Evolutionary conservation across 2,329 filamentous ascomycete genomes (phyloP), one percentile per base, ranked within the genome.

Genomic region (Davidsoniella eucalypti): DNA sequence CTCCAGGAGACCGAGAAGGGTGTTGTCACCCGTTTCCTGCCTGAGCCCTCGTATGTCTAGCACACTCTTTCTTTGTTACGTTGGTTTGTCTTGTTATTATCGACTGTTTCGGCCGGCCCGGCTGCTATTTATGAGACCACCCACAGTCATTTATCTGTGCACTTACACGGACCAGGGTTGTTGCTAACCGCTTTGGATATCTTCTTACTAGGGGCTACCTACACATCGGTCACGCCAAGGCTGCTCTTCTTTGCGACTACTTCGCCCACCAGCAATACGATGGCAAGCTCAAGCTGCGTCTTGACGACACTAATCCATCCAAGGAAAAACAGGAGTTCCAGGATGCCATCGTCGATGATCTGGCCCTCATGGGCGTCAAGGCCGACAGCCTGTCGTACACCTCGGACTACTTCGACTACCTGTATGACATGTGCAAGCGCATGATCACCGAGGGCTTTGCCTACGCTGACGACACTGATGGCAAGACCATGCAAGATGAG

Each of bases 251-350:
- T 52, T 94, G 92, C 69, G 88, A 96, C 64, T 96, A 94, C 72
- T 96, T 96, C 59, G 90, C 87, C 42, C 87, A 95, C 65, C 82
- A 87, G 63, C 84, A 87, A 58, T 94, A 94, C 71, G 81, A 90
- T 54, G 92, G 92, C 60, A 93, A 83, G 59, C 73, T 98, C 58
- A 80, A 93, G 53, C 77, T 96, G 46, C 84, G 92, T 54, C 92
- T 98, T 61, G 92, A 98, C 63, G 92, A 98, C 62, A 98, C 92
- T 51, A 98, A 98, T 67, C 92, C 92, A 6, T 81, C 84, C 54
- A 96, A 96, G 65, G 92, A 98, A 72, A 95, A 94, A 70, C 80
- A 90, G 63, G 92, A 96, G 68, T 98, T 82, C 64, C 82, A 96
- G 63, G 87, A 96, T 66, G 76, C 87, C 4, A 98, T 98, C 55